Evolutionary conservation across 2,329 filamentous ascomycete genomes (phyloP).

Genomic region (Fulvia fulva): DNA sequence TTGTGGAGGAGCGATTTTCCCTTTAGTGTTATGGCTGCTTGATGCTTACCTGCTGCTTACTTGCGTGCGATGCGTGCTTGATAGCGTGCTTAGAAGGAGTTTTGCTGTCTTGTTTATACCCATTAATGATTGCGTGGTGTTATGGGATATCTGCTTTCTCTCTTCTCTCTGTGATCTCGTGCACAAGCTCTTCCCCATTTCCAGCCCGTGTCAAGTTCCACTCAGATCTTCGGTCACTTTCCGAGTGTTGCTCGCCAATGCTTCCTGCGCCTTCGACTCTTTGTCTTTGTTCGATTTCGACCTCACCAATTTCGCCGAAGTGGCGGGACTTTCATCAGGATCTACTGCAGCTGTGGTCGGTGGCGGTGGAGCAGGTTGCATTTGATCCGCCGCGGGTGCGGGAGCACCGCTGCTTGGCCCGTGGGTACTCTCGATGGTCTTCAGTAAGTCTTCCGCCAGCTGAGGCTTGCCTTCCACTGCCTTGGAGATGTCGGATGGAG

Average conservation of each 20-base stretch:
- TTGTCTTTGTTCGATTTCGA: not conserved
- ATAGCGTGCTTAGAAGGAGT: not conserved
- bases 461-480: not conserved
- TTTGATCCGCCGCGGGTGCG: not conserved
- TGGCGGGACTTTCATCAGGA: conserved; percentile 16
- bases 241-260: not conserved
- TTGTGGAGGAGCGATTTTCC: not conserved
- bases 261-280: not conserved
- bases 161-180: not conserved
- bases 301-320: conserved; percentile 6
- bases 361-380: not conserved
- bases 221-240: not conserved
- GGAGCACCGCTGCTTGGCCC: not conserved
- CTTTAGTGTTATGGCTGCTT: not conserved
- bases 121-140: not conserved
- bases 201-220: not conserved
- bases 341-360: conserved; percentile 5
- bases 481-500: not conserved
- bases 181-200: not conserved
- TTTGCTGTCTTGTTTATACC: not conserved
- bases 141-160: not conserved
- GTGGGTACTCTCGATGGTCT: not conserved
- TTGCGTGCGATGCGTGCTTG: not conserved
- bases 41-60: not conserved
- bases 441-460: not conserved